phyloP scores from a whole-genome alignment of 768 basidiomycete species.

The Hygrophorus pudorinus region DNA sequence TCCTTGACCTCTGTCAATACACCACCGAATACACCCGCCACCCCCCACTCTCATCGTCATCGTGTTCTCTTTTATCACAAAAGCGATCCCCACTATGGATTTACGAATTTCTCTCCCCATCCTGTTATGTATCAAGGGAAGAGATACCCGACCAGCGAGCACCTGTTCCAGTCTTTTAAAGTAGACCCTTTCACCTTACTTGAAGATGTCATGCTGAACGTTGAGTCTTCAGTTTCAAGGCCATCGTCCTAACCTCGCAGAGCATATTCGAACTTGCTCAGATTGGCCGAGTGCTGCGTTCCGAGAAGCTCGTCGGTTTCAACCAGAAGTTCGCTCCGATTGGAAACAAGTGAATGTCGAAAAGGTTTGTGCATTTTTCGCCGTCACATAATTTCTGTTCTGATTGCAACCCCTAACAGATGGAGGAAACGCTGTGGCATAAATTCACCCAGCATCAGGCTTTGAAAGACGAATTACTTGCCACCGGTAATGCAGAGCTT shows the following conservation, averaged over 20 bases:
- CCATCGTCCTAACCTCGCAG: slow-evolving; percentile 51
- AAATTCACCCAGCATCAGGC: slow-evolving; percentile 66
- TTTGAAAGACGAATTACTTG: slow-evolving; percentile 48
- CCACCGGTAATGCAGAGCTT: slow-evolving; percentile 56
- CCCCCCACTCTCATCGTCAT: slow-evolving; percentile 7
- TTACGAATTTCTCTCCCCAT: slow-evolving; percentile 67
- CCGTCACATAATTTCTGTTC: background rate
- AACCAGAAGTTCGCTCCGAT: slow-evolving; percentile 50
- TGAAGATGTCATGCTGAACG: background rate
- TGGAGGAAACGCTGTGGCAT: slow-evolving; percentile 53
- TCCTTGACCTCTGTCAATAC: slow-evolving; percentile 7
- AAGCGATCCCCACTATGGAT: slow-evolving; percentile 54
- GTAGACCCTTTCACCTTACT: slow-evolving; percentile 21
- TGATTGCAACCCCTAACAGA: slow-evolving; percentile 25
- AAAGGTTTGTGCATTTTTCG: slow-evolving; percentile 29
- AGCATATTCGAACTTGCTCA: slow-evolving; percentile 57
- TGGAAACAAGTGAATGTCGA: slow-evolving; percentile 64
- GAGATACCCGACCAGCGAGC: slow-evolving; percentile 66
- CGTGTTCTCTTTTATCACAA: slow-evolving; percentile 56
- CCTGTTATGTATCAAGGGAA: slow-evolving; percentile 51
- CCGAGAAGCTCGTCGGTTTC: slow-evolving; percentile 56
- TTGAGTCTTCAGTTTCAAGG: slow-evolving; percentile 40
- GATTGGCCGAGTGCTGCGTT: slow-evolving; percentile 55
- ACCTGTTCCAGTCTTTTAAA: slow-evolving; percentile 70
- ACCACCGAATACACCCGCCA: slow-evolving; percentile 4